Evolutionary conservation across 345 rosid species (phyloP).

Genomic region (Adansonia digitata): DNA sequence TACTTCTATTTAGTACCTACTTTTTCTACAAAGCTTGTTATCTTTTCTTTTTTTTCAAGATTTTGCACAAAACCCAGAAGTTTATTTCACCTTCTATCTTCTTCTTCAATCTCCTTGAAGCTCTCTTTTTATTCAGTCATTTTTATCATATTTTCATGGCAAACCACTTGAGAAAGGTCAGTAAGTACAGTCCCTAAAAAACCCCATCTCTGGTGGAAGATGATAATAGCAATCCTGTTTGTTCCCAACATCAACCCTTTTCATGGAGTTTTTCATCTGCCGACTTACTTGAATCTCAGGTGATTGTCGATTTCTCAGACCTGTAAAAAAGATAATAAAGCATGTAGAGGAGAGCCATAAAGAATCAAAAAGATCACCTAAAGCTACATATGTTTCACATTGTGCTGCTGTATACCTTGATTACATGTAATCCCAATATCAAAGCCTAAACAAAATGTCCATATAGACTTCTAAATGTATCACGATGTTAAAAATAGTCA

Average conservation of each 20-base stretch:
- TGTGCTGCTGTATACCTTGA: too few relatives aligned
- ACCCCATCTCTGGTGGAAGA: slow-evolving; percentile 37
- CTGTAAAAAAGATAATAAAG: too few relatives aligned
- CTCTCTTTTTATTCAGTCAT: neutral
- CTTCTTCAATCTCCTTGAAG: neutral
- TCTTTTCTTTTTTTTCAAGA: neutral
- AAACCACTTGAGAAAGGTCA: neutral
- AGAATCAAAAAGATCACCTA: too few relatives aligned
- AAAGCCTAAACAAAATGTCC: too few relatives aligned
- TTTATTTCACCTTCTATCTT: neutral
- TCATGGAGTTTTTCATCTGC: slow-evolving; percentile 19
- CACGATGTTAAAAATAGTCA: too few relatives aligned
- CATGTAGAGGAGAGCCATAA: too few relatives aligned
- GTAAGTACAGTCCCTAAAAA: slow-evolving; percentile 36
- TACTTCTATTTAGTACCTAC: neutral
- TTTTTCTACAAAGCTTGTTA: neutral
- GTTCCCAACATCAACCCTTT: slow-evolving; percentile 12
- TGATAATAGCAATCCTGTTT: slow-evolving; percentile 30
- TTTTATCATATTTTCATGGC: neutral
- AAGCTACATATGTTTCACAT: too few relatives aligned
- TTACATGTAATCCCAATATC: too few relatives aligned
- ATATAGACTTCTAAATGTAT: too few relatives aligned
- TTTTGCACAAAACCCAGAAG: slow-evolving; percentile 13
- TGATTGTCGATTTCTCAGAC: neutral
- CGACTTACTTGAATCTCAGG: slow-evolving; percentile 10